Evolutionary conservation across 1,139 yeast genomes (phyloP).

Genomic region (Kurtzmaniella quercitrusa): DNA sequence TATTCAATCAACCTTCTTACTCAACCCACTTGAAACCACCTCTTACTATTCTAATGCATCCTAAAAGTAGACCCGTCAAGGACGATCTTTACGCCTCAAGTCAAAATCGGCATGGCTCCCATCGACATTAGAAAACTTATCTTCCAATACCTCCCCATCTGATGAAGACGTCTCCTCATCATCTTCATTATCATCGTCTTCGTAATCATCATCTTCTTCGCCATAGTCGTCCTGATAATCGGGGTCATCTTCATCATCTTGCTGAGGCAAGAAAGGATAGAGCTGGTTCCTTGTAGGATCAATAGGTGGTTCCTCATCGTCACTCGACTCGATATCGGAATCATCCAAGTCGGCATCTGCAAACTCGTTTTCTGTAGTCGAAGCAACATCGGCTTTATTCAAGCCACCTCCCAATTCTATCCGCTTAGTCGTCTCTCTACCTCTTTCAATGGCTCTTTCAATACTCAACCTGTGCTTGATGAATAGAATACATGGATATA

Average conservation of each 20-base stretch:
- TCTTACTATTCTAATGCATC: too few relatives aligned
- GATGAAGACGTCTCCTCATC: conserved; percentile 1
- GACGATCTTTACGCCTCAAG: neutral
- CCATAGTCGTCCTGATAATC: conserved; percentile 10
- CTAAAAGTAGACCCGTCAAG: neutral
- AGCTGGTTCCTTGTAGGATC: neutral
- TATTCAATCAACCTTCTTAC: too few relatives aligned
- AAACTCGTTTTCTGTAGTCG: conserved; percentile 9
- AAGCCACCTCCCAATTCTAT: conserved; percentile 2
- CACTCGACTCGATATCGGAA: conserved; percentile 17
- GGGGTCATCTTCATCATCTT: conserved; percentile 7
- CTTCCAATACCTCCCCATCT: neutral
- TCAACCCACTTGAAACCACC: too few relatives aligned
- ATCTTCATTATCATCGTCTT: conserved; percentile 9
- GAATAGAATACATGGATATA: conserved; percentile 64
- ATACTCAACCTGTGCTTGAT: conserved; percentile 59
- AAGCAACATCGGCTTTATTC: conserved; percentile 10
- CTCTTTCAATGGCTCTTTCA: conserved; percentile 60
- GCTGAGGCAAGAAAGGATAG: neutral
- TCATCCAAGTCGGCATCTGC: conserved; percentile 10
- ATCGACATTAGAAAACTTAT: neutral
- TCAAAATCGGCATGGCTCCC: neutral
- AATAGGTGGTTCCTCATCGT: conserved; percentile 9
- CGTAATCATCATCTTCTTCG: conserved; percentile 11
- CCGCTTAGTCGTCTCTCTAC: conserved; percentile 20